Percentiles rank a stretch among this genome's conserved stretches.
phyloP scores from a whole-genome alignment of 257 asterid genomes.

The Euphrasia confusa region DNA sequence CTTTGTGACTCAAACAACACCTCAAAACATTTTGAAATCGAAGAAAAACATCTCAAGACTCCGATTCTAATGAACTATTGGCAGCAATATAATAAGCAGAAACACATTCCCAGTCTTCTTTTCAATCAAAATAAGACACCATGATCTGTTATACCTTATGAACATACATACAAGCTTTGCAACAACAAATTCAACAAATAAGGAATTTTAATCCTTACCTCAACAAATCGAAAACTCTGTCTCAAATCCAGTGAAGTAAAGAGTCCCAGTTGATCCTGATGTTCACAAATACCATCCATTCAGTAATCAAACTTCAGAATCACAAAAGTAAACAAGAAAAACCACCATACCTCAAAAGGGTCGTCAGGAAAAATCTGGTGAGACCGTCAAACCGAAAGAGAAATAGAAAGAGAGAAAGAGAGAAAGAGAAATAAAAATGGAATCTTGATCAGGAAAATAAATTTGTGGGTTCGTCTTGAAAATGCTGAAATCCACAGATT shows the following conservation, averaged over 20 bases:
- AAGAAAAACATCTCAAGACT: neutral
- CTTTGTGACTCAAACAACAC: neutral
- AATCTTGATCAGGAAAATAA: constrained; percentile 18
- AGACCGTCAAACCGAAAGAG: constrained; percentile 15
- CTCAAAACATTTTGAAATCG: neutral
- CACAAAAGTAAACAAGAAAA: constrained; percentile 5
- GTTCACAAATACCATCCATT: constrained; percentile 18
- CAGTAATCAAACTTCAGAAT: constrained; percentile 21
- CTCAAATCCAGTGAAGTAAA: constrained; percentile 10
- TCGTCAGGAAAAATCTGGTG: constrained; percentile 23
- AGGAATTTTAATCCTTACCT: constrained; percentile 20
- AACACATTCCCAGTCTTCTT: neutral
- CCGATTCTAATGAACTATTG: neutral
- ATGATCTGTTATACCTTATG: constrained; percentile 16
- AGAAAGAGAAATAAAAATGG: constrained; percentile 10
- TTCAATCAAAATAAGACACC: constrained; percentile 8
- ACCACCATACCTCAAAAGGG: constrained; percentile 29
- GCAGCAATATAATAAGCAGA: neutral
- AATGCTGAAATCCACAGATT: constrained; percentile 23
- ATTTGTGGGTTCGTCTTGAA: constrained; percentile 1
- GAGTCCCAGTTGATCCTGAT: constrained; percentile 22
- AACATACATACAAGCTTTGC: constrained; percentile 10
- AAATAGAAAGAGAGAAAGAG: neutral
- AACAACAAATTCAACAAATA: neutral
- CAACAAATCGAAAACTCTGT: constrained; percentile 16